Conservation (phyloP, 306 rosid species). For the Aeschynomene evenia region DNA sequence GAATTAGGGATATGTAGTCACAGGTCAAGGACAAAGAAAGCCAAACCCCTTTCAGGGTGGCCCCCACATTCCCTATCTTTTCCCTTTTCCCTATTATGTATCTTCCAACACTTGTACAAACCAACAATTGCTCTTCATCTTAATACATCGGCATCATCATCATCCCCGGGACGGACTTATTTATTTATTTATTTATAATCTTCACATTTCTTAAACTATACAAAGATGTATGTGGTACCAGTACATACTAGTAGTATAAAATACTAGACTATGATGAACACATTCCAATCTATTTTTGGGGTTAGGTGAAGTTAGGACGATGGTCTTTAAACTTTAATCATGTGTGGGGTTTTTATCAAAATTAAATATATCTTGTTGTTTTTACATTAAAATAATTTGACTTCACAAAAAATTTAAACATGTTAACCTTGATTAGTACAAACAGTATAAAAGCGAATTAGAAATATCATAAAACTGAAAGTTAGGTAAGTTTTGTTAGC, state of each 20-base stretch:
- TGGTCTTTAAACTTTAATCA: not conserved
- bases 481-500: conserved; percentile 10
- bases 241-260: too few relatives aligned
- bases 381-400: not conserved
- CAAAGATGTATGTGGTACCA: not conserved
- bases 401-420: too few relatives aligned
- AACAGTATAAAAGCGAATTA: too few relatives aligned
- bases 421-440: too few relatives aligned
- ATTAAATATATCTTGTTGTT: not conserved
- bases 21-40: conserved; percentile 7
- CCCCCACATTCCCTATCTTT: not conserved
- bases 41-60: not conserved
- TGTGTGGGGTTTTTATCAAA: too few relatives aligned
- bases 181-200: not conserved
- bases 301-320: not conserved
- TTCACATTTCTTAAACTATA: not conserved
- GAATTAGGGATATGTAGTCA: not conserved
- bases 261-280: not conserved
- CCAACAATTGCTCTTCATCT: not conserved
- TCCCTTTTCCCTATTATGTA: too few relatives aligned
- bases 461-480: not conserved
- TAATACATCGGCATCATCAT: too few relatives aligned
- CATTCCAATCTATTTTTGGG: not conserved
- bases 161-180: not conserved
- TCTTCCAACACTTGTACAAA: not conserved